Conservation (phyloP, 306 rosid genomes). For the Castanopsis chinensis region DNA sequence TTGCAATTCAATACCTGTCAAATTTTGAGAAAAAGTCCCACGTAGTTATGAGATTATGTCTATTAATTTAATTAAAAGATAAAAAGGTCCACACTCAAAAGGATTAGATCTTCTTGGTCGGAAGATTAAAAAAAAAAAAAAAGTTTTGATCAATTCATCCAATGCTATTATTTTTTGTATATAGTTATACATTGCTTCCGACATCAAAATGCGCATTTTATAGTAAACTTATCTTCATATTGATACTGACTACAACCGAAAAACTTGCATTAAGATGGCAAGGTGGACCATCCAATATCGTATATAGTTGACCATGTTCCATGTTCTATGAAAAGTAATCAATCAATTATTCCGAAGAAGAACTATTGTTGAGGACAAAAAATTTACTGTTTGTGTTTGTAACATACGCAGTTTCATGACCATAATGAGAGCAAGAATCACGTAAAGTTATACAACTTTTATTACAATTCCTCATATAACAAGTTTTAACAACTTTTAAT, state of each 20-base stretch:
- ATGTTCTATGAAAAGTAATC: background rate
- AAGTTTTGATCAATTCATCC: background rate
- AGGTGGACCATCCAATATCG: background rate
- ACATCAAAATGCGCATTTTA: conserved; percentile 10
- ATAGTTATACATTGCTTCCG: background rate
- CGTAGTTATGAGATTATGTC: background rate
- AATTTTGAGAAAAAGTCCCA: background rate
- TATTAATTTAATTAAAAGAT: background rate
- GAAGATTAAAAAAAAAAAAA: background rate
- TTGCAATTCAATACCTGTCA: background rate
- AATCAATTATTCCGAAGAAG: background rate
- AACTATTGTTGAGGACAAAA: too few relatives aligned
- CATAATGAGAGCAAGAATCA: too few relatives aligned
- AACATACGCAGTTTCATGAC: too few relatives aligned
- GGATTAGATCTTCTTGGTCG: background rate
- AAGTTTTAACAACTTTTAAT: too few relatives aligned
- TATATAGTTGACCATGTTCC: background rate
- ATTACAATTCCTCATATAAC: too few relatives aligned
- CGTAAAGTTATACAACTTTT: too few relatives aligned
- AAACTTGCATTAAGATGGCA: background rate
- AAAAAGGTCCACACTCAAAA: background rate
- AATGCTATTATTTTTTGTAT: background rate
- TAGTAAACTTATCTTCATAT: background rate
- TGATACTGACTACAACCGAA: background rate
- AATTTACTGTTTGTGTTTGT: too few relatives aligned